Evolutionary conservation across 495 filamentous ascomycete genomes (phyloP).

Genomic region (Penicillium riverlandense): DNA sequence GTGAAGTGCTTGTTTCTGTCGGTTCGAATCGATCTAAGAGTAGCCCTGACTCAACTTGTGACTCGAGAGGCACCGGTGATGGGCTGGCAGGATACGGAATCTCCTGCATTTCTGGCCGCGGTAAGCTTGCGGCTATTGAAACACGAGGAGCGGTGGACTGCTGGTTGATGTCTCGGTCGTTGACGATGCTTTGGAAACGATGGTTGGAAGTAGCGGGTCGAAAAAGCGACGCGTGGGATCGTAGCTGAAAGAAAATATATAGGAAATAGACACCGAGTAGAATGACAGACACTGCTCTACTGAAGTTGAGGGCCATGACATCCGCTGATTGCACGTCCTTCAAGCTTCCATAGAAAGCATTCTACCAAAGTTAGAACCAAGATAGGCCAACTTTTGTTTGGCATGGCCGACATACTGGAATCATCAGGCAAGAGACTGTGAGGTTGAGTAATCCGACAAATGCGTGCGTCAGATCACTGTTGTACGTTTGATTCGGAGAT

Average conservation of each 20-base stretch:
- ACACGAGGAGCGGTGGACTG: slow-evolving; percentile 8
- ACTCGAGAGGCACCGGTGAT: too few species aligned
- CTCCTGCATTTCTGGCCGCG: too few species aligned
- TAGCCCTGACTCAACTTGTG: too few species aligned
- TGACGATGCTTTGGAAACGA: slow-evolving; percentile 1
- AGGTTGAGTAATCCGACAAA: slow-evolving; percentile 14
- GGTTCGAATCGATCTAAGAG: too few species aligned
- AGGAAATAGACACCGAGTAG: slow-evolving; percentile 62
- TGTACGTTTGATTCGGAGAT: slow-evolving; percentile 9
- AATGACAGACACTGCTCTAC: slow-evolving; percentile 29
- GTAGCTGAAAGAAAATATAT: slow-evolving; percentile 53
- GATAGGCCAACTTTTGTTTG: too few species aligned
- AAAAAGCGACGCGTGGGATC: slow-evolving; percentile 19
- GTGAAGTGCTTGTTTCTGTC: too few species aligned
- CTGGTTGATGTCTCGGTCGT: slow-evolving; percentile 5
- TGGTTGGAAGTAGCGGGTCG: too few species aligned
- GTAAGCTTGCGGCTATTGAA: background rate
- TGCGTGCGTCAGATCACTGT: slow-evolving; percentile 13
- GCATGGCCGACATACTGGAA: slow-evolving; percentile 10
- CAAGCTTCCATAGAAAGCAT: slow-evolving; percentile 14
- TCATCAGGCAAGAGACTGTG: slow-evolving; percentile 15
- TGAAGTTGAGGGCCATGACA: slow-evolving; percentile 34
- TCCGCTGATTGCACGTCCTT: slow-evolving; percentile 13
- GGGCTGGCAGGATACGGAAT: too few species aligned
- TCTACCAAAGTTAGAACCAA: slow-evolving; percentile 1